These are phyloP conservation scores for Euphorbia tirucalli DNA, from an alignment of 345 rosid species.

Conservation along the genomic window DNA sequence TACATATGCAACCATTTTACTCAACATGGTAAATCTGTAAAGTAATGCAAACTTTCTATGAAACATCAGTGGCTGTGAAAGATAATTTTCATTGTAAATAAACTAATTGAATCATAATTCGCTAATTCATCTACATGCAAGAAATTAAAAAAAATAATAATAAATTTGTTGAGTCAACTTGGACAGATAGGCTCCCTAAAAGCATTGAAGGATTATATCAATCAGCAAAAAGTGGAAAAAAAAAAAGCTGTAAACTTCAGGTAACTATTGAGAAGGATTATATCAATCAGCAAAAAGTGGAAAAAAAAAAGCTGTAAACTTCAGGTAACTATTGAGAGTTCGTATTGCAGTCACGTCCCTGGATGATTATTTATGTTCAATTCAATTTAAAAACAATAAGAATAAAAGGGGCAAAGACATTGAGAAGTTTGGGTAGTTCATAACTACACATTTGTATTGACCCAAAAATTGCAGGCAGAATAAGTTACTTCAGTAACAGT, in stretches of 20 bases:
- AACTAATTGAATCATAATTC: not conserved
- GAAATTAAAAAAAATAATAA: too few species aligned
- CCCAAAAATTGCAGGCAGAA: not conserved
- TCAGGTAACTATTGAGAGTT: not conserved
- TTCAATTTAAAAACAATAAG: not conserved
- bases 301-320: not conserved
- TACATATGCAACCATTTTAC: not conserved
- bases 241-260: not conserved
- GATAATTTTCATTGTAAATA: not conserved
- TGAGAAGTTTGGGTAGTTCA: not conserved
- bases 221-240: not conserved
- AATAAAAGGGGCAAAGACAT: not conserved
- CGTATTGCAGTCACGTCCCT: not conserved
- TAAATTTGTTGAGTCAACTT: conserved; percentile 3
- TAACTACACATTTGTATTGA: not conserved
- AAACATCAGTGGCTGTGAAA: conserved; percentile 6
- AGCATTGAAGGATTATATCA: not conserved
- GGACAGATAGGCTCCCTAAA: not conserved
- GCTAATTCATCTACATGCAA: not conserved
- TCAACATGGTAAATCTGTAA: not conserved
- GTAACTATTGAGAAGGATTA: not conserved
- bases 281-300: not conserved
- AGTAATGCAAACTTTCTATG: not conserved
- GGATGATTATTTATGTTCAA: not conserved
- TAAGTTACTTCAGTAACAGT: not conserved